phyloP scores from a whole-genome alignment of 2,329 filamentous ascomycete species.

The Aspergillus ochraceus region DNA sequence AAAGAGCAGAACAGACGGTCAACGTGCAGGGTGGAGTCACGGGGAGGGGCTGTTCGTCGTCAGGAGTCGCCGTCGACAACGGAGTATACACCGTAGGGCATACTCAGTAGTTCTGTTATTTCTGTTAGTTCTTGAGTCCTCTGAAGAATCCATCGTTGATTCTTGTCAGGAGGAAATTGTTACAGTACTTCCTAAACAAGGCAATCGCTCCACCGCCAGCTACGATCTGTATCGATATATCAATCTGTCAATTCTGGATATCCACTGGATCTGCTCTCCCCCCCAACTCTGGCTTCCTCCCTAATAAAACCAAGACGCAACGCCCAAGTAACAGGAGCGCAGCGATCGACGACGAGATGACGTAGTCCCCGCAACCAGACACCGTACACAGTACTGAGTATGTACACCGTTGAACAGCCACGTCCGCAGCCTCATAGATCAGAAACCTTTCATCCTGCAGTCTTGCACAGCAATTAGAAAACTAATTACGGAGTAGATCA shows the following conservation, averaged over 20 bases:
- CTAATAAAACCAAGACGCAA: not conserved
- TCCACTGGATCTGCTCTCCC: too few relatives aligned
- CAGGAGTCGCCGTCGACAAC: too few relatives aligned
- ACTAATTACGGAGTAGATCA: too few relatives aligned
- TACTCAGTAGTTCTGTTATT: too few relatives aligned
- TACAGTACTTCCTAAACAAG: not conserved
- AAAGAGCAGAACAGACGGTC: constrained; percentile 9
- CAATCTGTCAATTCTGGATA: not conserved
- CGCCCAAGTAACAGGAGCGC: too few relatives aligned
- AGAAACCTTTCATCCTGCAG: not conserved
- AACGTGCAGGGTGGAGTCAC: not conserved
- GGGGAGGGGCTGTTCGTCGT: constrained; percentile 1
- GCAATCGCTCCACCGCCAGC: not conserved
- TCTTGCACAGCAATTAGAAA: not conserved
- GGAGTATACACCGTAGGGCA: too few relatives aligned
- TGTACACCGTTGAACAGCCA: not conserved
- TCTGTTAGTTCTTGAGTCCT: too few relatives aligned
- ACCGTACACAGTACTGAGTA: too few relatives aligned
- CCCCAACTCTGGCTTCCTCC: too few relatives aligned
- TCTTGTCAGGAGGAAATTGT: constrained; percentile 6
- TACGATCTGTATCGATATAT: not conserved
- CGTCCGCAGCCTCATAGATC: not conserved
- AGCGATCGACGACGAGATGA: not conserved
- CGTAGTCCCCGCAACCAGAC: not conserved
- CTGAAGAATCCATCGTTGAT: not conserved